Conservation (phyloP, 495 filamentous ascomycete genomes). For the Podospora sp. region DNA sequence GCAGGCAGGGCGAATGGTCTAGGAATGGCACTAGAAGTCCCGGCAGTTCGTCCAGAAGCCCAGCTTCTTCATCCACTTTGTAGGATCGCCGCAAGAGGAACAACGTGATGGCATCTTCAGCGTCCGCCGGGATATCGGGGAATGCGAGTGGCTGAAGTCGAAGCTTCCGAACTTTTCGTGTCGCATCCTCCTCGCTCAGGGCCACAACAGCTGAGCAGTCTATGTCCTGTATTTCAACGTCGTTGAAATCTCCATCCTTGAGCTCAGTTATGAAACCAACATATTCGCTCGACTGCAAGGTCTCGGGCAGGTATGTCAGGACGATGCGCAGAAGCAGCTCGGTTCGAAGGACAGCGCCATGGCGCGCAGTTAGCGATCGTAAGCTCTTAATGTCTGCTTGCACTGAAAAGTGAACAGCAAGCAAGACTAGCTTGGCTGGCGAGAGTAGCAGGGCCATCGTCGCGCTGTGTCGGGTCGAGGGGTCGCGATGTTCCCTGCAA, state of each 20-base stretch:
- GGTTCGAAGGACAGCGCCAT: constrained; percentile 58
- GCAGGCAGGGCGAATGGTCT: constrained; percentile 62
- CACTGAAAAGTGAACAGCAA: constrained; percentile 63
- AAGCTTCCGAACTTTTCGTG: constrained; percentile 70
- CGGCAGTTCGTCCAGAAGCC: constrained; percentile 71
- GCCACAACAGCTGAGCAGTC: constrained; percentile 63
- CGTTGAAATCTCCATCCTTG: constrained; percentile 43
- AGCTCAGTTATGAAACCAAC: constrained; percentile 61
- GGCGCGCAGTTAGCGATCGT: constrained; percentile 60
- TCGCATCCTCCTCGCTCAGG: constrained; percentile 65
- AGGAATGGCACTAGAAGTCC: constrained; percentile 76
- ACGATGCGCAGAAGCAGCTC: constrained; percentile 77
- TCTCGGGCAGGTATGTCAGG: constrained; percentile 84
- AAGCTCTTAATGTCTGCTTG: constrained; percentile 63
- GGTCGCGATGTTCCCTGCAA: not conserved
- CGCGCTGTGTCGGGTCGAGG: constrained; percentile 4
- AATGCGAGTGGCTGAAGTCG: constrained; percentile 63
- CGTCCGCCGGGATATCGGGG: constrained; percentile 48
- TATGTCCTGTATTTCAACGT: constrained; percentile 39
- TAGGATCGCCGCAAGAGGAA: constrained; percentile 79
- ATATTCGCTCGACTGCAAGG: constrained; percentile 65
- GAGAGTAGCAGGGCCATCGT: constrained; percentile 54
- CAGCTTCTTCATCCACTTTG: constrained; percentile 76
- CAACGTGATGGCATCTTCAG: constrained; percentile 60
- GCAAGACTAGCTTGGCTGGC: constrained; percentile 61